Conservation (phyloP, 257 asterid genomes). For the Solanum etuberosum region DNA sequence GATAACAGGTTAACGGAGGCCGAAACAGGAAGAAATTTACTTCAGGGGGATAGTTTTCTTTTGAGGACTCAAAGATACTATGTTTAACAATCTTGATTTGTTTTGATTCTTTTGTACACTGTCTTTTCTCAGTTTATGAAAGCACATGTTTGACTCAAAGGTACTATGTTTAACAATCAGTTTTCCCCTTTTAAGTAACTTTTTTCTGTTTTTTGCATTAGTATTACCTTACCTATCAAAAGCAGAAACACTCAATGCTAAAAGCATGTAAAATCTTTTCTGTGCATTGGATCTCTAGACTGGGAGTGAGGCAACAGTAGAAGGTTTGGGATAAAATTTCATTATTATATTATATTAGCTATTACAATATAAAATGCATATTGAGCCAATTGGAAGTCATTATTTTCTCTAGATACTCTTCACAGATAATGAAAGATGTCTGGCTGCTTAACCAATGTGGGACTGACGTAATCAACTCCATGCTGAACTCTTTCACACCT, state of each 20-base stretch:
- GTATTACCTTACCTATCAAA: background rate
- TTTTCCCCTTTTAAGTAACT: background rate
- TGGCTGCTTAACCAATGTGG: background rate
- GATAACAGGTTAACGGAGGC: background rate
- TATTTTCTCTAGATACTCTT: background rate
- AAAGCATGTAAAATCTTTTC: background rate
- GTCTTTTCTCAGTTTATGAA: background rate
- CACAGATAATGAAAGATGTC: background rate
- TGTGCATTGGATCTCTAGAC: background rate
- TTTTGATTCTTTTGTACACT: background rate
- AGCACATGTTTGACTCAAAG: background rate
- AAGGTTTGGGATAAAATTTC: background rate
- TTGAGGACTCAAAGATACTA: background rate
- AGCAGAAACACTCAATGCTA: background rate
- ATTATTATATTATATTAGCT: background rate
- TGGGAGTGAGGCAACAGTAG: background rate
- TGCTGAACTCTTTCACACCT: background rate
- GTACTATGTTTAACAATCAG: no score
- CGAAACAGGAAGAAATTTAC: background rate
- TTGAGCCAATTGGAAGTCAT: background rate
- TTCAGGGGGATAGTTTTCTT: background rate
- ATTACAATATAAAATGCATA: background rate
- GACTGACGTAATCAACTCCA: background rate
- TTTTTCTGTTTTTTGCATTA: background rate
- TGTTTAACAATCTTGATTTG: background rate